Evolutionary conservation across 129 eudicot genomes (phyloP).

Genomic region (Helianthus annuus): HanXRQr2.0-SUNRISE NC_035448.2:149575941-149576440

Average conservation of each 20-base stretch:
- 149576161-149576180: conserved; percentile 3
- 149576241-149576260: background rate
- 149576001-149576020: background rate
- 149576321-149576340: background rate
- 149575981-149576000: background rate
- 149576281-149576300: conserved; percentile 4
- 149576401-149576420: background rate
- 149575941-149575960: background rate
- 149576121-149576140: background rate
- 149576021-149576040: background rate
- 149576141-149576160: background rate
- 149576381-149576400: conserved; percentile 6
- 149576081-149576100: conserved; percentile 11
- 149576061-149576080: conserved; percentile 21
- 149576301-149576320: background rate
- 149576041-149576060: background rate
- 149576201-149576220: background rate
- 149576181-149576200: conserved; percentile 15
- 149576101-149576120: background rate
- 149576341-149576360: conserved; percentile 18
- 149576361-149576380: conserved; percentile 17
- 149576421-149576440: background rate
- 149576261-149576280: background rate
- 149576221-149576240: conserved; percentile 4
- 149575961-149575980: conserved; percentile 1